Evolutionary conservation across 306 rosid genomes (phyloP).

Genomic region (Purshia tridentata): DNA sequence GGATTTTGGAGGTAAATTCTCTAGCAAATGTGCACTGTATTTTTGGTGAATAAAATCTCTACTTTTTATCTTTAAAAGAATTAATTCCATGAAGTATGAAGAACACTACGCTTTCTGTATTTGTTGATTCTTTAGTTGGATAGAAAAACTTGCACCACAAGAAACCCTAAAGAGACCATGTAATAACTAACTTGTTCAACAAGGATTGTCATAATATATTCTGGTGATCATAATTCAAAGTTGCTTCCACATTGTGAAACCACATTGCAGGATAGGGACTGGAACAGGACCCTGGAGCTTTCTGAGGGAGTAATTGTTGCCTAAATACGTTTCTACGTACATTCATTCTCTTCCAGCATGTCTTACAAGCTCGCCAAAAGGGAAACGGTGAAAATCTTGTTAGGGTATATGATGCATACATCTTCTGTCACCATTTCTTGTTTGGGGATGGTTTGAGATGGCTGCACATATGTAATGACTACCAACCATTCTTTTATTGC

Average conservation of each 20-base stretch:
- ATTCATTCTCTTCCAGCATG: not conserved
- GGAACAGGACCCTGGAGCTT: conserved; percentile 36
- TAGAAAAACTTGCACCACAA: not conserved
- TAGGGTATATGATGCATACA: not conserved
- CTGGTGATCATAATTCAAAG: not conserved
- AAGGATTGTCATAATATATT: not conserved
- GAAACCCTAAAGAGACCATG: not conserved
- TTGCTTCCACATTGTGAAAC: not conserved
- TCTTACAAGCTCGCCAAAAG: not conserved
- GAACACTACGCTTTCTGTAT: not conserved
- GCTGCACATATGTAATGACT: not conserved
- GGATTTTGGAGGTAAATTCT: conserved; percentile 66
- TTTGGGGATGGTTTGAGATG: not conserved
- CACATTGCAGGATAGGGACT: conserved; percentile 30
- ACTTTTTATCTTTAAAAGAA: not conserved
- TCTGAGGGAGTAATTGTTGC: conserved; percentile 10
- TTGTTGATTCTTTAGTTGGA: not conserved
- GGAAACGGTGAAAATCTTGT: not conserved
- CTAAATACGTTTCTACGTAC: not conserved
- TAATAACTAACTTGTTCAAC: not conserved
- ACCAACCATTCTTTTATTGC: not conserved
- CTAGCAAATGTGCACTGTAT: no score
- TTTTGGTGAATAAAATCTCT: not conserved
- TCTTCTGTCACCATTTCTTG: not conserved
- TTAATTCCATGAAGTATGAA: not conserved